Evolutionary conservation across 371 early-diverging fungal species (phyloP), one percentile per base, ranked within the genome.

Genomic region (Apophysomyces variabilis): DNA sequence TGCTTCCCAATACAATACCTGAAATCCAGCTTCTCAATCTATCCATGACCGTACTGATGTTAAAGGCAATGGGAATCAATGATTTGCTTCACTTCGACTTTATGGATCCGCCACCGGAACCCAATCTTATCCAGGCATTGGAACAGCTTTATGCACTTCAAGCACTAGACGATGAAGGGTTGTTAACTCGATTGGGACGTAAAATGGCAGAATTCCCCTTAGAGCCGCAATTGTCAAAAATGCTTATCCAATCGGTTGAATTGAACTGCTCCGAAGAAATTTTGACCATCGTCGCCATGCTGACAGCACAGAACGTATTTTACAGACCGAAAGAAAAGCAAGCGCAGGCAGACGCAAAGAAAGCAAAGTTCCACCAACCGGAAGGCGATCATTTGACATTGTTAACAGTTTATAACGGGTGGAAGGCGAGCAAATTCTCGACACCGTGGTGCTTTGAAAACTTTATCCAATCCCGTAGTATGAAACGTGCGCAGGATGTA

Each of bases 171-270:
- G 88, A 89, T 58, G 97, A 98, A 73, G 97, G 97, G 6, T 70
- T 96, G 43, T 75, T 99, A 70, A 98, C 98, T 8, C 88, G 92
- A 35, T 77, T 97, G n/a, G 98, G 98, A 1, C 79, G 89, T 58
- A 95, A 95, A 75, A 98, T 99, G 99, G 97, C 99, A 4, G 98
- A 97, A 64, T 97, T 99, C 74, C 99, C 99, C 6, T 83, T 97
- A 73, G 96, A 96, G 45, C 98, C 99, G 9, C 89, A 92, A 57
- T 80, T 98, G 41, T 88, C 96, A 47, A 97, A 97, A 75, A 95
- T 95, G 90, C 80, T 99, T 61, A 93, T 99, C 67, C 79, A 90
- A 43, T 93, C 94, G 12, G 95, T 93, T 11, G 96, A 97, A 64
- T 72, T 95, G 44, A 90, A 94, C 11, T 99, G 99, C 72, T 94